Evolutionary conservation across 768 basidiomycete genomes (phyloP).

Genomic region (Kwoniella dejecticola): DNA sequence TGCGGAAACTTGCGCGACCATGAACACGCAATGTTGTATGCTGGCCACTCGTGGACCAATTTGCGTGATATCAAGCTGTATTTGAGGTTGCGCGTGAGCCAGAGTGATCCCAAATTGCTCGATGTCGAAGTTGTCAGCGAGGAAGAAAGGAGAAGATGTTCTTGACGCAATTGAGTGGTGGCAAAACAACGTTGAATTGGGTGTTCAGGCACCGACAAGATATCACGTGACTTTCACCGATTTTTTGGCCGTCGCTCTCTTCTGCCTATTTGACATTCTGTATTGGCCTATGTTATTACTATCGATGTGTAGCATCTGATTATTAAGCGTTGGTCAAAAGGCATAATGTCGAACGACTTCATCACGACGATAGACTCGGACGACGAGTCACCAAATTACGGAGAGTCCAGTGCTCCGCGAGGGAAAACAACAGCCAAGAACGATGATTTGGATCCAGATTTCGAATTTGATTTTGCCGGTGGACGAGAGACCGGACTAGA

Average conservation of each 20-base stretch:
- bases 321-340: background rate
- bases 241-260: background rate
- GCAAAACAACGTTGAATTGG: constrained; percentile 9
- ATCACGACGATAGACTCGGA: constrained; percentile 48
- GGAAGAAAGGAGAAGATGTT: too few species aligned
- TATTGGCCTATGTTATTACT: too few species aligned
- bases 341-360: constrained; percentile 32
- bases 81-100: too few species aligned
- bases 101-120: too few species aligned
- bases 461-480: constrained; percentile 79
- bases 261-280: too few species aligned
- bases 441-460: constrained; percentile 71
- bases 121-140: too few species aligned
- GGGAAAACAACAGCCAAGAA: constrained; percentile 11
- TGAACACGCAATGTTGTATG: background rate
- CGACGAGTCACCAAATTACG: constrained; percentile 37
- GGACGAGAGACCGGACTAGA: constrained; percentile 64
- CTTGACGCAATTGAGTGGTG: background rate
- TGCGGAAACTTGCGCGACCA: constrained; percentile 9
- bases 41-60: background rate
- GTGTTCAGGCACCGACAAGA: background rate
- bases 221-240: background rate
- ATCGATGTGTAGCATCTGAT: too few species aligned
- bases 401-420: constrained; percentile 25
- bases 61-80: background rate